Evolutionary conservation across 306 rosid species (phyloP).

Genomic region (Elaeagnus macrophylla): DNA sequence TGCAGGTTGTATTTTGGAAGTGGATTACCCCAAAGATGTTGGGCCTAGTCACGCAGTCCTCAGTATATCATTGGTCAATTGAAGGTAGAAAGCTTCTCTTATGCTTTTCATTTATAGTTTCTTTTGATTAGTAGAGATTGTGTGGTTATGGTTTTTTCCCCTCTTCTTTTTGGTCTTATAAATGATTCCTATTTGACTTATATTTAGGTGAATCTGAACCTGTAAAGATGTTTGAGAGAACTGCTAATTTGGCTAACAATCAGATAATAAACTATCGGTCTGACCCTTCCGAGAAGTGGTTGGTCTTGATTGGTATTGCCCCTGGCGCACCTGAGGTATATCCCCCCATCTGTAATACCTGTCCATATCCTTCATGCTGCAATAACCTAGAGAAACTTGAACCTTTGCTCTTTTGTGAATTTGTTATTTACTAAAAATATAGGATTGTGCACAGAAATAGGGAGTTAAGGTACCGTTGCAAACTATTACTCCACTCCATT

Average conservation of each 20-base stretch:
- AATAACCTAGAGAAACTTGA: not conserved
- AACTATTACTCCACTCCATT: too few species aligned
- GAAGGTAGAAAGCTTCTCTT: constrained; percentile 53
- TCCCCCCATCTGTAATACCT: constrained; percentile 14
- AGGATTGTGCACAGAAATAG: too few species aligned
- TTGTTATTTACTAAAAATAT: too few species aligned
- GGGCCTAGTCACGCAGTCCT: constrained; percentile 88
- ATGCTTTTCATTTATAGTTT: not conserved
- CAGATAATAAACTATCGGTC: constrained; percentile 98
- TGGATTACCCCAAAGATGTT: constrained; percentile 88
- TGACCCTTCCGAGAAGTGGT: constrained; percentile 95
- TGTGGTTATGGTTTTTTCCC: not conserved
- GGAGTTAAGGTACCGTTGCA: too few species aligned
- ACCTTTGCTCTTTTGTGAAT: not conserved
- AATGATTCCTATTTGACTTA: constrained; percentile 15
- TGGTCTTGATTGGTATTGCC: constrained; percentile 98
- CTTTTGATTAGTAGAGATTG: constrained; percentile 15
- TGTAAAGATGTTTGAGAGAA: constrained; percentile 84
- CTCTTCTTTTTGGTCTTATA: constrained; percentile 5
- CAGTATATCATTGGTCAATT: constrained; percentile 95
- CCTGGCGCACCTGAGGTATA: constrained; percentile 97
- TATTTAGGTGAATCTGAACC: constrained; percentile 90
- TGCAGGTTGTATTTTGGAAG: constrained; percentile 94
- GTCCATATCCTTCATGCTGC: not conserved
- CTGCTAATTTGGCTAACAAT: constrained; percentile 87